Percentiles rank a stretch among this genome's conserved stretches.
Conservation (phyloP, 306 rosid species). For the Neltuma alba region DNA sequence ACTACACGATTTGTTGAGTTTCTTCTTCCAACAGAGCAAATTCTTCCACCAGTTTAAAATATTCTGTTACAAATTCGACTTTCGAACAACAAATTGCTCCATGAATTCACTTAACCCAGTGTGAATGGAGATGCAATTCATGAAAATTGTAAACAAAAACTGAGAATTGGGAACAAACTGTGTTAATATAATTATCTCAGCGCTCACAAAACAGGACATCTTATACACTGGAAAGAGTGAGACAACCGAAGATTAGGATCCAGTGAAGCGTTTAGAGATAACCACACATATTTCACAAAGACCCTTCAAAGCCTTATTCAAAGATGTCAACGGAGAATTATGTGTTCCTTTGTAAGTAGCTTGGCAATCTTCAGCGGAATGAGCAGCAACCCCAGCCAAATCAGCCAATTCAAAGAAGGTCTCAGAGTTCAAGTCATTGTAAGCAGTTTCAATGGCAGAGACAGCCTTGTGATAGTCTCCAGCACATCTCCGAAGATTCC, state of each 20-base stretch:
- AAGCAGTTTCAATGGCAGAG: conserved; percentile 40
- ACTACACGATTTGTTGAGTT: not conserved
- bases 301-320: conserved; percentile 37
- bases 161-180: not conserved
- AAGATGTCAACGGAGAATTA: conserved; percentile 13
- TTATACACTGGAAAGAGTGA: not conserved
- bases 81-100: not conserved
- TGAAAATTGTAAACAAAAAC: not conserved
- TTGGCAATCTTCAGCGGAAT: conserved; percentile 43
- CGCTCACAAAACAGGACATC: not conserved
- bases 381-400: conserved; percentile 40
- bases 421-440: conserved; percentile 55
- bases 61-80: not conserved
- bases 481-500: conserved; percentile 35
- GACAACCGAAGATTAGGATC: not conserved
- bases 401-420: conserved; percentile 45
- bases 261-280: conserved; percentile 45
- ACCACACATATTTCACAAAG: conserved; percentile 55
- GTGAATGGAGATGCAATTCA: not conserved
- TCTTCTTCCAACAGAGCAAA: not conserved
- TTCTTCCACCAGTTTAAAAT: not conserved
- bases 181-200: not conserved
- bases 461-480: conserved; percentile 43
- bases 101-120: not conserved
- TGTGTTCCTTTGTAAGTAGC: conserved; percentile 18